phyloP scores from a whole-genome alignment of 2,329 filamentous ascomycete genomes.

The Penicillium sp. region DNA sequence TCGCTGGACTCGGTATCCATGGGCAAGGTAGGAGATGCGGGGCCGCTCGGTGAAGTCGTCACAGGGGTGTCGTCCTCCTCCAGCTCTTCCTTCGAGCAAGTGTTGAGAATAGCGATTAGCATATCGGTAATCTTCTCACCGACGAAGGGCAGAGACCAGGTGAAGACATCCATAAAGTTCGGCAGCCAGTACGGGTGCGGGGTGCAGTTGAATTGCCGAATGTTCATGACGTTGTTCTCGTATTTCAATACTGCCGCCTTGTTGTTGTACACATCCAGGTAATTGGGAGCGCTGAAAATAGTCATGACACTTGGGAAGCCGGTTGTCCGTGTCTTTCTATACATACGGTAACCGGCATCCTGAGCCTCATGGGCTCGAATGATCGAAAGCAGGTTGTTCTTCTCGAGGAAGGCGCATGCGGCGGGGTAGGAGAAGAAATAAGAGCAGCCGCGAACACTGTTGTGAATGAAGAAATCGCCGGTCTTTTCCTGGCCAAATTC shows the following conservation, averaged over 20 bases:
- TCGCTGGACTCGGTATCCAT: slow-evolving; percentile 85
- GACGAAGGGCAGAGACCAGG: slow-evolving; percentile 98
- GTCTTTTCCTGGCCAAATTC: slow-evolving; percentile 99
- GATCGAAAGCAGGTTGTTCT: slow-evolving; percentile 96
- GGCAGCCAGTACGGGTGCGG: slow-evolving; percentile 99
- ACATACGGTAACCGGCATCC: slow-evolving; percentile 98
- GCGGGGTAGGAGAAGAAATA: slow-evolving; percentile 99
- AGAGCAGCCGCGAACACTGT: slow-evolving; percentile 96
- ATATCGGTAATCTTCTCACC: slow-evolving; percentile 99
- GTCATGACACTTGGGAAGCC: slow-evolving; percentile 99
- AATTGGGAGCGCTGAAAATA: slow-evolving; percentile 98
- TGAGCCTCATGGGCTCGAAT: slow-evolving; percentile 98
- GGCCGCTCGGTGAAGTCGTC: slow-evolving; percentile 66
- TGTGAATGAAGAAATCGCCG: slow-evolving; percentile 95
- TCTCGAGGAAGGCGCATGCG: slow-evolving; percentile 95
- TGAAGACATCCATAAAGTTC: slow-evolving; percentile 99
- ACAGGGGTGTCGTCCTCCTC: slow-evolving; percentile 85
- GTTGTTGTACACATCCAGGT: slow-evolving; percentile 99
- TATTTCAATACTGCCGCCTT: slow-evolving; percentile 99
- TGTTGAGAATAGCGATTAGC: slow-evolving; percentile 97
- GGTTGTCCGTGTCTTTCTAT: slow-evolving; percentile 95
- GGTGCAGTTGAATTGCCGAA: slow-evolving; percentile 98
- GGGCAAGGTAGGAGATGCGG: slow-evolving; percentile 71
- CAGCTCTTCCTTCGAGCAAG: slow-evolving; percentile 97
- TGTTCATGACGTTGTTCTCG: slow-evolving; percentile 99